Percentiles rank a stretch among this genome's conserved stretches.
Conservation (phyloP, 306 rosid species). For the Vachellia collinsii region DNA sequence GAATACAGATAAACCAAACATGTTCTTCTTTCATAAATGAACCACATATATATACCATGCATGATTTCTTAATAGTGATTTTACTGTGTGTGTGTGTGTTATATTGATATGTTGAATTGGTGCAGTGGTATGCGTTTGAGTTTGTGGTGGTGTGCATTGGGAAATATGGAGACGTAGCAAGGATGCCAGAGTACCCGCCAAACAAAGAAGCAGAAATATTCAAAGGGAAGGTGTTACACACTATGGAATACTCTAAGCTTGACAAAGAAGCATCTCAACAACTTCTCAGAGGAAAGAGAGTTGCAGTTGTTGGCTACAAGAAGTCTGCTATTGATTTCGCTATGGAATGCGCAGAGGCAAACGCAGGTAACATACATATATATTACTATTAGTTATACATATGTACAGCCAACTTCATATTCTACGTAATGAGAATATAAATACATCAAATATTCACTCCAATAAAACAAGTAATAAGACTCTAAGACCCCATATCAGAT, state of each 20-base stretch:
- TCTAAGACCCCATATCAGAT: background rate
- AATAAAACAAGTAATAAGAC: background rate
- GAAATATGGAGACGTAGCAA: slow-evolving; percentile 62
- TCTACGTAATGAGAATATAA: background rate
- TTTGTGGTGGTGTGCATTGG: slow-evolving; percentile 63
- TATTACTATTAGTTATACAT: too few relatives aligned
- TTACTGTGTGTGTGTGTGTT: background rate
- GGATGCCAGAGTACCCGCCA: slow-evolving; percentile 43
- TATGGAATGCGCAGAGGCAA: slow-evolving; percentile 58
- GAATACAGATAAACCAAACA: too few relatives aligned
- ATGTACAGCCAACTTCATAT: background rate
- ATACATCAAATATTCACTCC: background rate
- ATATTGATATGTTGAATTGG: background rate
- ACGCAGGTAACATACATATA: slow-evolving; percentile 28
- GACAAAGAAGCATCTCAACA: slow-evolving; percentile 45
- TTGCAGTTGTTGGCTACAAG: slow-evolving; percentile 58
- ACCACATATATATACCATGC: background rate
- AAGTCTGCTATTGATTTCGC: slow-evolving; percentile 68
- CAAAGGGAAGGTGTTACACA: slow-evolving; percentile 57
- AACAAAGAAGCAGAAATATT: slow-evolving; percentile 53
- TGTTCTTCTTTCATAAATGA: background rate
- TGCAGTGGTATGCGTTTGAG: slow-evolving; percentile 66
- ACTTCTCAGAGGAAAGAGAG: slow-evolving; percentile 53
- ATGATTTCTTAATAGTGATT: background rate
- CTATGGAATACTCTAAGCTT: slow-evolving; percentile 59